phyloP scores from a whole-genome alignment of 164 flowering plant genomes.

The Aristolochia contorta region DNA sequence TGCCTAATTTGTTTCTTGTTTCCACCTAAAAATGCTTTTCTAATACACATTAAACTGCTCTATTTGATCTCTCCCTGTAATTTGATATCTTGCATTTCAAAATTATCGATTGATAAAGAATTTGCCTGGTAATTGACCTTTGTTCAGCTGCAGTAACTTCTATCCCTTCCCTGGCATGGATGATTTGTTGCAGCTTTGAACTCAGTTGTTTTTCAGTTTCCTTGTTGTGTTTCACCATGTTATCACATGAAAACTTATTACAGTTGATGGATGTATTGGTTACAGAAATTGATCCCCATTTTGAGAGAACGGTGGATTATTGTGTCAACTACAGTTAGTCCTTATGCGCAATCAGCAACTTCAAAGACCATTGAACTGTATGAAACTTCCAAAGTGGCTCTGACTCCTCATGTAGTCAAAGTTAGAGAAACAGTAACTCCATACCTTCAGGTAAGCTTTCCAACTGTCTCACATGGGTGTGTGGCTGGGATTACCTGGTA shows the following conservation, averaged over 20 bases:
- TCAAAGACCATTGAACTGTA: slow-evolving; percentile 51
- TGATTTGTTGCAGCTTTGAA: background rate
- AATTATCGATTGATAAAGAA: too few species aligned
- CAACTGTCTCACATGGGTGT: too few species aligned
- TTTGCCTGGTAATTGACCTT: too few species aligned
- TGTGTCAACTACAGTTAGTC: slow-evolving; percentile 37
- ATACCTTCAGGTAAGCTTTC: slow-evolving; percentile 56
- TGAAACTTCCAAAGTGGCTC: slow-evolving; percentile 46
- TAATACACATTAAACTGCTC: too few species aligned
- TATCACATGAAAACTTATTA: background rate
- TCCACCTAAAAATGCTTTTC: too few species aligned
- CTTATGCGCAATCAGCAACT: slow-evolving; percentile 43
- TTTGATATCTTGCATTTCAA: too few species aligned
- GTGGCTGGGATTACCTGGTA: too few species aligned
- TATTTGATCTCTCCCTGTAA: too few species aligned
- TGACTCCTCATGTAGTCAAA: slow-evolving; percentile 56
- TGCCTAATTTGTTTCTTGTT: background rate
- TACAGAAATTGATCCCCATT: slow-evolving; percentile 71
- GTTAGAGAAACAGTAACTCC: slow-evolving; percentile 61
- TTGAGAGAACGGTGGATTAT: slow-evolving; percentile 57
- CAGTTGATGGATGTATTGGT: slow-evolving; percentile 1
- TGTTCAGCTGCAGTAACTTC: too few species aligned
- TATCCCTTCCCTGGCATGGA: too few species aligned
- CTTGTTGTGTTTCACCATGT: background rate
- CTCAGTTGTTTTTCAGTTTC: background rate